Evolutionary conservation across 192 early-diverging fungal species (phyloP), one percentile per base, ranked within the genome.

Genomic region (Rhizoclosmatium sp.): DNA sequence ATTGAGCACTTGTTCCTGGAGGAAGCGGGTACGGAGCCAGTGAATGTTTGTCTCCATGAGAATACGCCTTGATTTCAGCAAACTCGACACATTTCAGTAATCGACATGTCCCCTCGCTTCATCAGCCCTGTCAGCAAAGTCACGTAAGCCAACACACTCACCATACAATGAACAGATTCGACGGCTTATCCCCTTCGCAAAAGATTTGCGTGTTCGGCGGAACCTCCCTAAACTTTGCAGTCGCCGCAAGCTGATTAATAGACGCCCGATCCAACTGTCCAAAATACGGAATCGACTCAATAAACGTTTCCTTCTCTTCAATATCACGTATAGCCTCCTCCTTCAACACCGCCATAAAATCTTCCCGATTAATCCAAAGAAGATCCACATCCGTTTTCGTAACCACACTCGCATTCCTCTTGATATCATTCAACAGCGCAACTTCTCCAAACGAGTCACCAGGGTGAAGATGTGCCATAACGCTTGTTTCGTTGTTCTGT

Each of bases 361-460:
- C 77, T 19, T 78, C 59, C 31, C 48, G 31, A 47, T 78, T 69
- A 44, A 78, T 59, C 69, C 65, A 69, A 9, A 78, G 48, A 19
- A 78, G 47, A 31, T 78, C 77, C 5, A 48, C 49, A 39, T 78
- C 54, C 16, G 41, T 64, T 61, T 76, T 69, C 23, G 79, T 81
- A 2, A 71, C 42, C 0, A 80, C 70, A 3, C 61, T 80, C 19
- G 79, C 79, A 39, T 47, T 56, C 9, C 79, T 3, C 48, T 75
- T 66, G 7, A 66, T 47, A 61, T 80, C 48, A 31, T 80, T 40
- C 14, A 80, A 51, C 59, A 80, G 23, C 39, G 79, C 79, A 23
- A 80, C 40, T 59, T 80, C 79, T 16, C 79, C 79, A 79, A 80
- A 80, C 21, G 41, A 47, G 16, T 79, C 79, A 39, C 79, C 79